Conservation (phyloP, 2,329 filamentous ascomycete species). For the Ilyonectria destructans region DNA sequence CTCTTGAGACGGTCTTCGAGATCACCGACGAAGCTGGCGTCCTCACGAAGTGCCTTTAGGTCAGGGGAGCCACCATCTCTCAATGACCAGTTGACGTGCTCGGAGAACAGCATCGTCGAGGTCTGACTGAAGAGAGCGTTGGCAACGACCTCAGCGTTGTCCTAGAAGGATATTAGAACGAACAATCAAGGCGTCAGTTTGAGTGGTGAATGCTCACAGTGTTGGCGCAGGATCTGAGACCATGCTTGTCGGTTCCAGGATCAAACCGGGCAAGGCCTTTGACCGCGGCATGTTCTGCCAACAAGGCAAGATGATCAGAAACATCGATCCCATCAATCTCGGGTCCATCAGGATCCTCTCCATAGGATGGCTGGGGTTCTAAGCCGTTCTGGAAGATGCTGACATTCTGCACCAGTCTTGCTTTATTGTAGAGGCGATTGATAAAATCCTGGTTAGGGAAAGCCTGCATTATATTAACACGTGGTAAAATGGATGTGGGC, state of each 20-base stretch:
- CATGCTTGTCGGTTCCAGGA: background rate
- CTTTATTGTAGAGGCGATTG: background rate
- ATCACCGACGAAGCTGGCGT: background rate
- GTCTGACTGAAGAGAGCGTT: background rate
- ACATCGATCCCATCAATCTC: slow-evolving; percentile 2
- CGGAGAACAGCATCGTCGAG: background rate
- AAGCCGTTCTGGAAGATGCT: background rate
- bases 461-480: background rate
- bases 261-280: slow-evolving; percentile 3
- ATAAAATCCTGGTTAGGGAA: background rate
- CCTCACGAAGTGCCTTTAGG: background rate
- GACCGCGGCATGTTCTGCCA: background rate
- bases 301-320: background rate
- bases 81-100: background rate
- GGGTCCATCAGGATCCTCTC: background rate
- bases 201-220: background rate
- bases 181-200: background rate
- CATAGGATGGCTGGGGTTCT: background rate
- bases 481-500: background rate
- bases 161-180: background rate
- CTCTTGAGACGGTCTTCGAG: background rate
- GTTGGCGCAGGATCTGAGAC: background rate
- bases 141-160: background rate
- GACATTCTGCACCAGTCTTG: background rate
- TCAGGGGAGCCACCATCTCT: background rate